A percentile compares a stretch with the other conserved stretches of the same genome.
phyloP scores from a whole-genome alignment of 1,139 yeast genomes.

The Diutina neorugosa region DNA sequence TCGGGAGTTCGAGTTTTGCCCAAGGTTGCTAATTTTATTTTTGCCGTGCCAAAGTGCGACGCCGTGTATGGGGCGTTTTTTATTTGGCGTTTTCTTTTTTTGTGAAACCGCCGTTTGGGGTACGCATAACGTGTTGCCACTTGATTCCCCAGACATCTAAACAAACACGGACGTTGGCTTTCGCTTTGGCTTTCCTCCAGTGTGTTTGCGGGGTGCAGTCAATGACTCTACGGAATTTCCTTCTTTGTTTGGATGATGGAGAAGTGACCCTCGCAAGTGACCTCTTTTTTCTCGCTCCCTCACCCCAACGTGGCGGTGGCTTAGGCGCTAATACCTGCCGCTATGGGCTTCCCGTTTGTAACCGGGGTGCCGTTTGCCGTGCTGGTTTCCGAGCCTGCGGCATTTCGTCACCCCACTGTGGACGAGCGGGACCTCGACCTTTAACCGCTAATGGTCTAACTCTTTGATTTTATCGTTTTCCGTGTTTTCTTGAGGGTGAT shows the following conservation, averaged over 20 bases:
- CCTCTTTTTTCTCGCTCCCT: not conserved
- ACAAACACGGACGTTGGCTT: not conserved
- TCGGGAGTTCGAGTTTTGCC: not conserved
- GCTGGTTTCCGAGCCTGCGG: not conserved
- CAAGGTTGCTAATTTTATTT: not conserved
- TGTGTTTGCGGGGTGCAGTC: not conserved
- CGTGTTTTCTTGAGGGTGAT: no score
- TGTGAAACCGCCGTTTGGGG: not conserved
- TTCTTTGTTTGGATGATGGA: not conserved
- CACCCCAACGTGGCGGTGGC: not conserved
- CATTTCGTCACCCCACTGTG: not conserved
- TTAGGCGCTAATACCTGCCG: not conserved
- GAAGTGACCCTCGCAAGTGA: not conserved
- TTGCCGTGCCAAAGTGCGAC: not conserved
- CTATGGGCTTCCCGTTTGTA: not conserved
- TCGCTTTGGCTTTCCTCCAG: not conserved
- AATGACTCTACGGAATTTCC: not conserved
- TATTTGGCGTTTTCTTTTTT: no score
- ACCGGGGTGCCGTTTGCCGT: not conserved
- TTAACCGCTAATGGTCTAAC: not conserved
- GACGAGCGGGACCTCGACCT: not conserved
- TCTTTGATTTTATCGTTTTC: no score
- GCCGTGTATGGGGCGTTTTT: not conserved
- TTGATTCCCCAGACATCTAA: not conserved
- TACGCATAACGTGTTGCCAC: not conserved